Evolutionary conservation across 139 green algal species (phyloP).

Genomic region (Micractinium conductrix): DNA sequence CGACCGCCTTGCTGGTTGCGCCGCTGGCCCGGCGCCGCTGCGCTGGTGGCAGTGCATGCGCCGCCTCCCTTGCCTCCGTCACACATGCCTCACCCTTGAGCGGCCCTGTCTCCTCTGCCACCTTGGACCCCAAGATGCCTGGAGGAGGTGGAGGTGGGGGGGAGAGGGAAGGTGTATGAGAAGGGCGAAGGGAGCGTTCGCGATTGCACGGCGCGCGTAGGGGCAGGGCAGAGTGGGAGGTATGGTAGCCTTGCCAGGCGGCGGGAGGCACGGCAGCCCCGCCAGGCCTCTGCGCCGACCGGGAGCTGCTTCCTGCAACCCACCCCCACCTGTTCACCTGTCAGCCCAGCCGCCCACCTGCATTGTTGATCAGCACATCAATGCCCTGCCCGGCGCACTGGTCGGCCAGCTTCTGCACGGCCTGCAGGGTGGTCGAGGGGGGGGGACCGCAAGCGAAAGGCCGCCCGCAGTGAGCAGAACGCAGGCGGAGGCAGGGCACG

Average conservation of each 20-base stretch:
- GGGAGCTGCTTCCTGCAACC: too few relatives aligned
- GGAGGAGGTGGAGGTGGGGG: background rate
- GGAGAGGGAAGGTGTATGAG: background rate
- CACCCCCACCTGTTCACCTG: background rate
- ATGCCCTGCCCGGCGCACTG: slow-evolving; percentile 55
- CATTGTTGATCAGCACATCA: slow-evolving; percentile 82
- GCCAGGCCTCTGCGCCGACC: too few relatives aligned
- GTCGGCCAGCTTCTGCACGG: slow-evolving; percentile 15
- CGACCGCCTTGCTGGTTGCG: too few relatives aligned
- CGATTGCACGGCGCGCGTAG: background rate
- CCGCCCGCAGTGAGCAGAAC: too few relatives aligned
- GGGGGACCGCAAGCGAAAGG: too few relatives aligned
- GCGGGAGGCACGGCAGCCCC: too few relatives aligned
- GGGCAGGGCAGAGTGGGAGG: background rate
- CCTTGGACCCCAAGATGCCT: slow-evolving; percentile 15
- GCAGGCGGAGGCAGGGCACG: too few relatives aligned
- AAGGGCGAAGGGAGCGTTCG: too few relatives aligned
- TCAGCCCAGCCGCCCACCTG: slow-evolving; percentile 10
- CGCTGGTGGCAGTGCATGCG: background rate
- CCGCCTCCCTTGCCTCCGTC: too few relatives aligned
- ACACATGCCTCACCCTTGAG: background rate
- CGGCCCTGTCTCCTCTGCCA: slow-evolving; percentile 15
- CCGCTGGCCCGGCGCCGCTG: too few relatives aligned
- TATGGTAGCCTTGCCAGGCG: background rate
- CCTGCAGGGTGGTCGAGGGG: too few relatives aligned